These are phyloP conservation scores for Klebsormidium nitens DNA, from an alignment of 139 green algal species.

Conservation along the genomic window DNA sequence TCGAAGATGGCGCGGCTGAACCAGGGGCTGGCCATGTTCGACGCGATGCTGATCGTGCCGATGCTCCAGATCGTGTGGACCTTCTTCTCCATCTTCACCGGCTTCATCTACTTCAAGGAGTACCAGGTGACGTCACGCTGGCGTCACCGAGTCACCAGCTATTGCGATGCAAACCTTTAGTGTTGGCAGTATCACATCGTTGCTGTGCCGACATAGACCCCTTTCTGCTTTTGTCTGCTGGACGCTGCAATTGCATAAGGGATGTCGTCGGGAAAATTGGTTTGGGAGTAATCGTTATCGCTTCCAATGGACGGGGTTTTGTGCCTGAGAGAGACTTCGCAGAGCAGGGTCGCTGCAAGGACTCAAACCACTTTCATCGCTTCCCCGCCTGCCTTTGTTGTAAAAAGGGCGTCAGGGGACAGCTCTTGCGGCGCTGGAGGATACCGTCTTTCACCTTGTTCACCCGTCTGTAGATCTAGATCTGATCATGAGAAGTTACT, in stretches of 20 bases:
- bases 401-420: no score
- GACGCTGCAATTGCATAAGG: neutral
- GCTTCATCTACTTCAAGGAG: conserved; percentile 75
- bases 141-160: neutral
- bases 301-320: neutral
- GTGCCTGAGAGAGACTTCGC: no score
- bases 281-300: neutral
- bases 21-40: conserved; percentile 73
- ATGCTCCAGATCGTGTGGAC: conserved; percentile 82
- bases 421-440: no score
- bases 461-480: neutral
- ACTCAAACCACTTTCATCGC: no score
- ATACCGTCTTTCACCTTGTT: no score
- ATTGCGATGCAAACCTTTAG: no score
- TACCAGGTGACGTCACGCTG: conserved; percentile 39
- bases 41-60: conserved; percentile 78
- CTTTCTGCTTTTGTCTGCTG: neutral
- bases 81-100: conserved; percentile 69
- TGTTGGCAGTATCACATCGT: neutral
- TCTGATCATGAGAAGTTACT: neutral
- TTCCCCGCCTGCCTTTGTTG: no score
- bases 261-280: neutral
- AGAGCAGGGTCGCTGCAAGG: no score
- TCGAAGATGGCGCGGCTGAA: conserved; percentile 70
- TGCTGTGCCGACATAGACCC: neutral